Evolutionary conservation across 768 basidiomycete genomes (phyloP).

Genomic region (Tulasnella sp.): DNA sequence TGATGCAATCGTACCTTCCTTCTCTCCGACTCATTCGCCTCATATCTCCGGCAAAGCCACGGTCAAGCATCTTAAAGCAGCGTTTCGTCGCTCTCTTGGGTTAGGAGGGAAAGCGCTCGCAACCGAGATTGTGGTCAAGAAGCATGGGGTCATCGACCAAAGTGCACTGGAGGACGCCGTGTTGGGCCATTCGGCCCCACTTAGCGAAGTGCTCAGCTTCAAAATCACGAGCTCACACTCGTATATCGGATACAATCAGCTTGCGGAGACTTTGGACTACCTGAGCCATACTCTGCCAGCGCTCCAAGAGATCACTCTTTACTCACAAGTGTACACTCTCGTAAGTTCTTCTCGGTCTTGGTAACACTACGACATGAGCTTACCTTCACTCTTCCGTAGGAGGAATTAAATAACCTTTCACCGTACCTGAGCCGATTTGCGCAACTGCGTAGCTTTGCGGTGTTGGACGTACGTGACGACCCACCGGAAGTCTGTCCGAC

Average conservation of each 20-base stretch:
- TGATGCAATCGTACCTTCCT: not conserved
- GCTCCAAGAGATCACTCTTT: not conserved
- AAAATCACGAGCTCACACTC: conserved; percentile 9
- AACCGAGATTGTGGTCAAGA: not conserved
- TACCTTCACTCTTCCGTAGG: not conserved
- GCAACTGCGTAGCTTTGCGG: conserved; percentile 1
- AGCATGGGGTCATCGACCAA: not conserved
- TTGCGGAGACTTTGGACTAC: conserved; percentile 7
- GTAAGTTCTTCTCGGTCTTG: not conserved
- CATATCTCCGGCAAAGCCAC: not conserved
- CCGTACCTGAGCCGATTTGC: conserved; percentile 11
- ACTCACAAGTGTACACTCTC: conserved; percentile 10
- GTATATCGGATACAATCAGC: not conserved
- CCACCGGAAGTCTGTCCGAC: not conserved
- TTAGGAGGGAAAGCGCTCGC: not conserved
- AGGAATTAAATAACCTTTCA: conserved; percentile 7
- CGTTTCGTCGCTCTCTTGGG: not conserved
- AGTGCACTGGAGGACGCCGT: not conserved
- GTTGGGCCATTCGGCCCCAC: not conserved
- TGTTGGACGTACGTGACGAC: conserved; percentile 8
- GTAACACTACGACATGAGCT: not conserved
- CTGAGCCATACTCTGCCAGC: not conserved
- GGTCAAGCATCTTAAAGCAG: not conserved
- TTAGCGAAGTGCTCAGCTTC: conserved; percentile 9
- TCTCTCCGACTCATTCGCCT: not conserved